A percentile compares a stretch with the other conserved stretches of the same genome.
phyloP scores from a whole-genome alignment of 257 asterid species.

The Solanum tacnaense region DNA sequence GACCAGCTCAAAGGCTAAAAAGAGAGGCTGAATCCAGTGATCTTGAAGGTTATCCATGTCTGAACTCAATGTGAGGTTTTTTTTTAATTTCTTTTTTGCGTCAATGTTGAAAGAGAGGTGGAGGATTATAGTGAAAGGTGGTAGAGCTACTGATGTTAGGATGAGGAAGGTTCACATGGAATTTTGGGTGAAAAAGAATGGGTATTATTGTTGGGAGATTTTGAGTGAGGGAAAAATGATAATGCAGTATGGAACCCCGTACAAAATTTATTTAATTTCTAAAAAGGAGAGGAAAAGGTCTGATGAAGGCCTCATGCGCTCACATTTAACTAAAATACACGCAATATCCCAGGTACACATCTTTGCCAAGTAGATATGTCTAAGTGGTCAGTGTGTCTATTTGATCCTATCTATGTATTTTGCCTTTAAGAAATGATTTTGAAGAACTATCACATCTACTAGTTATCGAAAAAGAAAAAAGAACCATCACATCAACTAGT shows the following conservation, averaged over 20 bases:
- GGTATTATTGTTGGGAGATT: not conserved
- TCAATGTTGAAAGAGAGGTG: not conserved
- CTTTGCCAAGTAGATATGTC: not conserved
- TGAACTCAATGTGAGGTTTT: not conserved
- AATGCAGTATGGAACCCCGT: not conserved
- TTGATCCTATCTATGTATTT: not conserved
- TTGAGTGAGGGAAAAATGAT: not conserved
- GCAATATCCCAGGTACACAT: not conserved
- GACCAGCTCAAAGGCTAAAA: not conserved
- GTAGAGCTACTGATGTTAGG: not conserved
- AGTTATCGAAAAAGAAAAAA: not conserved
- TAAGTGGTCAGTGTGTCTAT: not conserved
- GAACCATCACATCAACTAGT: not conserved
- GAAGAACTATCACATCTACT: not conserved
- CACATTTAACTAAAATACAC: not conserved
- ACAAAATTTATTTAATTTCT: not conserved
- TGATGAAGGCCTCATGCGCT: not conserved
- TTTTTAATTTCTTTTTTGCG: not conserved
- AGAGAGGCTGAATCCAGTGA: not conserved
- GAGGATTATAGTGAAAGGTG: not conserved
- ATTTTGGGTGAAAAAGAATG: not conserved
- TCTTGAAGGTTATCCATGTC: not conserved
- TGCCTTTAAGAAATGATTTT: not conserved
- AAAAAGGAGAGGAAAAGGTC: not conserved
- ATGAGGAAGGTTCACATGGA: not conserved